Percentiles rank a stretch among this genome's conserved stretches.
Evolutionary conservation across 306 rosid species (phyloP).

Genomic region (Inga laurina): DNA sequence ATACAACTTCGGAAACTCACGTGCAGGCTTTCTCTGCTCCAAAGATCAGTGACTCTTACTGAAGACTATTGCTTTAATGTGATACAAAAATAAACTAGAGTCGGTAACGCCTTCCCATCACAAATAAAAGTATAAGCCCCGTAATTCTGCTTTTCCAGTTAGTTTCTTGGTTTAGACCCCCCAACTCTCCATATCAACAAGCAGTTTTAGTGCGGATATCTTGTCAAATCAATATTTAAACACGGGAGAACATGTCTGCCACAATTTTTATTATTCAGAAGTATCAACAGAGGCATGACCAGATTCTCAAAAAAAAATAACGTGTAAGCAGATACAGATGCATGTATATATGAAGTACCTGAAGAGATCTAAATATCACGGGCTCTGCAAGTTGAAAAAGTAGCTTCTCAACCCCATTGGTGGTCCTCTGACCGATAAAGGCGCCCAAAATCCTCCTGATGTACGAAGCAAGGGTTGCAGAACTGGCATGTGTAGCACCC

Average conservation of each 20-base stretch:
- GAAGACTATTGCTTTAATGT: background rate
- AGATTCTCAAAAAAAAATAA: background rate
- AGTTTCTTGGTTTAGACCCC: background rate
- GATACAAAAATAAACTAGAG: background rate
- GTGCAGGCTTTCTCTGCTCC: background rate
- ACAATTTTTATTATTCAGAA: background rate
- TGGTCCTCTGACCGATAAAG: conserved; percentile 84
- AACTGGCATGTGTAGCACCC: conserved; percentile 61
- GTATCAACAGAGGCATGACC: background rate
- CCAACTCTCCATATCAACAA: background rate
- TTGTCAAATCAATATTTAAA: background rate
- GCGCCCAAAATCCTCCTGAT: conserved; percentile 79
- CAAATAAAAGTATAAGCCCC: background rate
- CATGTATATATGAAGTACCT: conserved; percentile 48
- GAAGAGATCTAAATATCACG: conserved; percentile 84
- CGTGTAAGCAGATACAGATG: background rate
- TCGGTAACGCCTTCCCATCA: background rate
- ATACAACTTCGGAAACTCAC: background rate
- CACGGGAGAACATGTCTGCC: background rate
- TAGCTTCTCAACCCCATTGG: conserved; percentile 77
- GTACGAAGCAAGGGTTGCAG: conserved; percentile 61
- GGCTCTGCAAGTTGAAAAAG: conserved; percentile 82
- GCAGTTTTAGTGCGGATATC: background rate
- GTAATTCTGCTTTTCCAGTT: background rate
- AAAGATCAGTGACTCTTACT: background rate